phyloP scores from a whole-genome alignment of 2,329 filamentous ascomycete genomes.

The Lachnellula hyalina region DNA sequence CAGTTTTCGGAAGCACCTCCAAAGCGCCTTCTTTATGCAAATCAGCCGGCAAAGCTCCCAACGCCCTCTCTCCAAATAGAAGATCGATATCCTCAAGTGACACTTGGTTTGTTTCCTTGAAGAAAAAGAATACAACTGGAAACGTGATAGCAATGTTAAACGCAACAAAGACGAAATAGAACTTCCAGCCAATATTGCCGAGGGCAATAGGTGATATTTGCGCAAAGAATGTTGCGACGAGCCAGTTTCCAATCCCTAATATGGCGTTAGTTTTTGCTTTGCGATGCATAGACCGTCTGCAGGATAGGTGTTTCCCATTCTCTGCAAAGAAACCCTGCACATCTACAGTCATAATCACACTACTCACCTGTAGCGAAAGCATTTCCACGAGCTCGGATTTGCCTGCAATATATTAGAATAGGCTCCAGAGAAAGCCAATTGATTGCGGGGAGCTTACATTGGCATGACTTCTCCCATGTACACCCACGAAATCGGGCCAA shows the following conservation, averaged over 20 bases:
- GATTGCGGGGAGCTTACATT: not conserved
- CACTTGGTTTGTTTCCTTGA: constrained; percentile 30
- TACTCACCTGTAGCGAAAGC: constrained; percentile 46
- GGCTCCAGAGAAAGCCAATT: constrained; percentile 43
- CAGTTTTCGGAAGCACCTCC: not conserved
- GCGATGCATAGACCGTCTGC: too few species aligned
- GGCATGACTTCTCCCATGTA: constrained; percentile 11
- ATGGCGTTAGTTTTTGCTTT: too few species aligned
- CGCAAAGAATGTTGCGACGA: constrained; percentile 53
- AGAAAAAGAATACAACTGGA: constrained; percentile 30
- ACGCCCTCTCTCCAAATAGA: constrained; percentile 33
- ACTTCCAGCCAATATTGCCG: constrained; percentile 44
- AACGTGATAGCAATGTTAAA: constrained; percentile 31
- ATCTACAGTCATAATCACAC: too few species aligned
- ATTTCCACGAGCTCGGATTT: constrained; percentile 54
- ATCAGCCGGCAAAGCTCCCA: constrained; percentile 41
- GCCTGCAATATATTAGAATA: constrained; percentile 59
- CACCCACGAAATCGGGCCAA: constrained; percentile 50
- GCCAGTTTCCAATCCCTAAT: constrained; percentile 48
- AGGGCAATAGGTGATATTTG: constrained; percentile 52
- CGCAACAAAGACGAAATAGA: constrained; percentile 53
- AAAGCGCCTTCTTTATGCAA: constrained; percentile 28
- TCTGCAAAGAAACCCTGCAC: too few species aligned
- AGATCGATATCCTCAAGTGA: constrained; percentile 31
- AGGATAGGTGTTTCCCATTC: too few species aligned